Evolutionary conservation across 805 yeast genomes (phyloP).

Genomic region (Tetrapisispora iriomotensis): DNA sequence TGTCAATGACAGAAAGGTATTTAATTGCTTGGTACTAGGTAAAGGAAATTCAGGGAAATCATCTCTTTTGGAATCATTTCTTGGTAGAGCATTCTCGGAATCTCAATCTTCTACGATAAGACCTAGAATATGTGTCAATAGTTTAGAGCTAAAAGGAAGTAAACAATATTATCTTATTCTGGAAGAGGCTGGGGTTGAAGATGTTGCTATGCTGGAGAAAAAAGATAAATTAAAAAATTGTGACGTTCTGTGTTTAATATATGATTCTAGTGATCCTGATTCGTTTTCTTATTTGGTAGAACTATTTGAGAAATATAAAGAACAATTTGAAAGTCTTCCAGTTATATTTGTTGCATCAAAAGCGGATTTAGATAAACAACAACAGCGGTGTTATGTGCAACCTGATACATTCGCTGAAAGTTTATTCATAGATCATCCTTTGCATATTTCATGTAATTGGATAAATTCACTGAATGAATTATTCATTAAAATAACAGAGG

Average conservation of each 20-base stretch:
- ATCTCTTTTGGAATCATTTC: slow-evolving; percentile 70
- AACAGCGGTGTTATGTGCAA: slow-evolving; percentile 74
- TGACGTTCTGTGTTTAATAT: slow-evolving; percentile 81
- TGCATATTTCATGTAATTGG: slow-evolving; percentile 90
- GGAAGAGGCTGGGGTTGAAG: slow-evolving; percentile 84
- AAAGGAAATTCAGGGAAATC: slow-evolving; percentile 82
- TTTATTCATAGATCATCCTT: slow-evolving; percentile 62
- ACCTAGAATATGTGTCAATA: slow-evolving; percentile 78
- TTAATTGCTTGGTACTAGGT: slow-evolving; percentile 83
- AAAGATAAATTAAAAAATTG: slow-evolving; percentile 63
- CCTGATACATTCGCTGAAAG: slow-evolving; percentile 79
- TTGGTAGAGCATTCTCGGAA: slow-evolving; percentile 63
- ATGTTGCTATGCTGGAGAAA: slow-evolving; percentile 72
- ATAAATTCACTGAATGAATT: slow-evolving; percentile 74
- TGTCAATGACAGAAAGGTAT: slow-evolving; percentile 77
- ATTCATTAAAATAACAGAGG: slow-evolving; percentile 78
- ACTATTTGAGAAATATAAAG: slow-evolving; percentile 48
- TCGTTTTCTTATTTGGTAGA: slow-evolving; percentile 77
- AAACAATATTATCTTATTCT: slow-evolving; percentile 86
- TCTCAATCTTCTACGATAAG: slow-evolving; percentile 71
- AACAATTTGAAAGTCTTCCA: slow-evolving; percentile 55
- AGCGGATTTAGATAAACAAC: slow-evolving; percentile 93
- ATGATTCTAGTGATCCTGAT: slow-evolving; percentile 94
- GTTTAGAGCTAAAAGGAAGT: slow-evolving; percentile 89
- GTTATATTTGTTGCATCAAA: slow-evolving; percentile 83